Evolutionary conservation across 805 yeast species (phyloP).

Genomic region (Metschnikowia lochheadii): DNA sequence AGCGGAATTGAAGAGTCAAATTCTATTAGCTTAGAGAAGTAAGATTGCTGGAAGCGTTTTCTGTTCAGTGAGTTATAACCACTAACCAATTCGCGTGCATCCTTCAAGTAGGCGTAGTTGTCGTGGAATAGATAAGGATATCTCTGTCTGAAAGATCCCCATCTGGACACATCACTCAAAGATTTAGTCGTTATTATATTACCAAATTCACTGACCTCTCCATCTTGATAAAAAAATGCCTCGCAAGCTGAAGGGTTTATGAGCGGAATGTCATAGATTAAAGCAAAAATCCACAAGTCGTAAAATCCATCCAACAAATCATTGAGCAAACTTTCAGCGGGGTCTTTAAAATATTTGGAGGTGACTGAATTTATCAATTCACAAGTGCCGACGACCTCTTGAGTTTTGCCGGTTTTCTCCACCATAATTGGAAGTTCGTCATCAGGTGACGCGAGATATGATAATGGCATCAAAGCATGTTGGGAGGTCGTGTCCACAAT

Average conservation of each 20-base stretch:
- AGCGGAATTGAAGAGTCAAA: slow-evolving; percentile 11
- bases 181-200: slow-evolving; percentile 1
- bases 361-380: slow-evolving; percentile 1
- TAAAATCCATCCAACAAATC: slow-evolving; percentile 11
- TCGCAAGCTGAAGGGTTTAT: background rate
- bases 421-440: slow-evolving; percentile 53
- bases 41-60: slow-evolving; percentile 8
- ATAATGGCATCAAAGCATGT: slow-evolving; percentile 40
- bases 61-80: background rate
- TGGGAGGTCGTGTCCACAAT: slow-evolving; percentile 9
- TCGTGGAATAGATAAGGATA: slow-evolving; percentile 9
- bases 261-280: slow-evolving; percentile 11
- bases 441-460: slow-evolving; percentile 47
- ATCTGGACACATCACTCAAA: slow-evolving; percentile 8
- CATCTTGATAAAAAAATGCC: slow-evolving; percentile 8
- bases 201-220: background rate
- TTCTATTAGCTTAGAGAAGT: slow-evolving; percentile 10
- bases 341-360: background rate
- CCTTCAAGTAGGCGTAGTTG: background rate
- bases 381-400: background rate
- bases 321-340: slow-evolving; percentile 8
- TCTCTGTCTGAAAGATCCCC: slow-evolving; percentile 12
- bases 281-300: slow-evolving; percentile 15
- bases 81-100: background rate
- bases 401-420: slow-evolving; percentile 35